Conservation (phyloP, 345 rosid genomes). For the Citropsis articulata region DNA sequence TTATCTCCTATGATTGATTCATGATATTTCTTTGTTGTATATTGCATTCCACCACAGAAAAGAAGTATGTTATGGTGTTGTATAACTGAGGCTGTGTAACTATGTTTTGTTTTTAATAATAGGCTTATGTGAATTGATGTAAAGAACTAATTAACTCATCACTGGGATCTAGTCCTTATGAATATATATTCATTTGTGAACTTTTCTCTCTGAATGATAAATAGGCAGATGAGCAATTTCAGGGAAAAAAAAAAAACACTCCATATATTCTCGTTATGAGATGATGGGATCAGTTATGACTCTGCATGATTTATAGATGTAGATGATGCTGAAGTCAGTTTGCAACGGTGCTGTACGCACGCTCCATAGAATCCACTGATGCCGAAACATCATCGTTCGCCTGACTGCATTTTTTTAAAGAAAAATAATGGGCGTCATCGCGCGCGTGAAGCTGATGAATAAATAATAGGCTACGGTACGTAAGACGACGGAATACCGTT, state of each 20-base stretch:
- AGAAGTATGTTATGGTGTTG: constrained; percentile 3
- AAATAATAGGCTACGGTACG: no score
- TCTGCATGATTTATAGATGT: not conserved
- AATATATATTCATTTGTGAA: not conserved
- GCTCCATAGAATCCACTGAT: no score
- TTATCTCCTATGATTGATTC: constrained; percentile 5
- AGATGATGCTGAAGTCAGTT: not conserved
- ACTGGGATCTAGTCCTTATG: not conserved
- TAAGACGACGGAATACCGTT: no score
- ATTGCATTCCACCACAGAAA: not conserved
- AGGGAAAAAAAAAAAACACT: no score
- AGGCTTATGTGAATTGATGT: not conserved
- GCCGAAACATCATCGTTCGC: not conserved
- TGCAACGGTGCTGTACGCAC: not conserved
- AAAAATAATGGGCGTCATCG: no score
- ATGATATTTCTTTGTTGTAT: not conserved
- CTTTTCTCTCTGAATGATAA: not conserved
- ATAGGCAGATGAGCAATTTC: no score
- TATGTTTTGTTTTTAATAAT: not conserved
- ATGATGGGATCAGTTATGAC: no score
- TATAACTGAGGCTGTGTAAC: not conserved
- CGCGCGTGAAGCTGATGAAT: no score
- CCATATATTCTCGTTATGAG: no score
- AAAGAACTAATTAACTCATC: not conserved
- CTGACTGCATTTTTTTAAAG: no score